Base-by-base conservation (phyloP, 176 grass and related monocot species). In the Sorghum bicolor region DNA sequence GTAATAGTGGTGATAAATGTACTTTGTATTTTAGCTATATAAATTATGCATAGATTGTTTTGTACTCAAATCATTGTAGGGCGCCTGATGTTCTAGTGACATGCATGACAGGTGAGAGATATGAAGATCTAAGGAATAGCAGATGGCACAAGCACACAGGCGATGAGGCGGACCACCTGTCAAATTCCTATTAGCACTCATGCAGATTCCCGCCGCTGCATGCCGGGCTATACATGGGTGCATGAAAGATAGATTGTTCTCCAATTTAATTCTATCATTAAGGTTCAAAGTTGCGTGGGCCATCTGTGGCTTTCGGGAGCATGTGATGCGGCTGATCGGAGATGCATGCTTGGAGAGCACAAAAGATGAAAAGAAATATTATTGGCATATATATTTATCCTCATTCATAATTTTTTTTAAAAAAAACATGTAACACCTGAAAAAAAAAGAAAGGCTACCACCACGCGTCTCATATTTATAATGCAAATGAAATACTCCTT, bases 241-340 rank as follows among this genome's bases (percentile, higher is more conserved):
- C 55, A 72, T 41, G 41, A 55, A 40, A 65, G 28, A 61, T 7
- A 52, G 17, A 30, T 40, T 72, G 34, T 78, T 79, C 74, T 64
- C 41, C 32, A 70, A 70, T 50, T 41, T 43, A 64, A 72, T 78
- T 57, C n/a, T 73, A 71, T 77, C 57, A 61, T 26, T 83, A 20
- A 55, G 74, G 74, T 84, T 74, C 68, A 38, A 60, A 74, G 43
- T 34, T 47, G 74, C 17, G 28, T 66, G 45, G 85, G 38, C 22
- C 17, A 55, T 68, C 17, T 61, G 50, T 70, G 10, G 47, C 76
- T 84, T 80, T 85, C 11, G 12, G 69, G 14, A 72, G 78, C 74
- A 87, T 86, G 88, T 76, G 84, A 90, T 90, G 88, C 87, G 82
- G 87, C 77, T 64, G 52, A 77, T 89, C 77, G 82, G 64, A 43